These are phyloP conservation scores for Phytophthora sansomeana DNA, from an alignment of 352 stramenopile species.

Conservation along the genomic window DNA sequence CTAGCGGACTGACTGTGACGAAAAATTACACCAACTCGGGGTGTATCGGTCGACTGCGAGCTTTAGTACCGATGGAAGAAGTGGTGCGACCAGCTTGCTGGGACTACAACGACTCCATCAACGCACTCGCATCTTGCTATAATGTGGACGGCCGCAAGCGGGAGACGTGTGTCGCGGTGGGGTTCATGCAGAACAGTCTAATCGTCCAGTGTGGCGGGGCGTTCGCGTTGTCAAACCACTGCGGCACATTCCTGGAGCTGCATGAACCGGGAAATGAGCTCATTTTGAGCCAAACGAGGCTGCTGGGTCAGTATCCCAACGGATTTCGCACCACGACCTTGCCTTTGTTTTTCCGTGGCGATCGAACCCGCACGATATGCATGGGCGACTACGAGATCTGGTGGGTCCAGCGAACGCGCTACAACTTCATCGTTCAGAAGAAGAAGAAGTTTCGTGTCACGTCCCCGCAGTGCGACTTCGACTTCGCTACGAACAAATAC, in stretches of 20 bases:
- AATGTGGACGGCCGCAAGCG: slow-evolving; percentile 67
- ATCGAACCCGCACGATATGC: slow-evolving; percentile 71
- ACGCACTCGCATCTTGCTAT: slow-evolving; percentile 68
- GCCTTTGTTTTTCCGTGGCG: slow-evolving; percentile 74
- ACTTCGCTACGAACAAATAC: slow-evolving; percentile 83
- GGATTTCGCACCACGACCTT: slow-evolving; percentile 82
- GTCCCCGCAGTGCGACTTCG: slow-evolving; percentile 77
- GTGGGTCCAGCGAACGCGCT: slow-evolving; percentile 87
- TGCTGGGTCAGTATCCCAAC: slow-evolving; percentile 76
- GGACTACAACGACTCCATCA: slow-evolving; percentile 84
- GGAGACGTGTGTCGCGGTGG: slow-evolving; percentile 74
- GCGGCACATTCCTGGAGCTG: slow-evolving; percentile 87
- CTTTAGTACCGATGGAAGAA: slow-evolving; percentile 53
- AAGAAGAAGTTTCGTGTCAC: slow-evolving; percentile 77
- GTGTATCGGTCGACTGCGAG: slow-evolving; percentile 58
- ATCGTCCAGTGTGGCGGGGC: slow-evolving; percentile 76
- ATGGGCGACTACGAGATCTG: slow-evolving; percentile 85
- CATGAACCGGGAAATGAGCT: slow-evolving; percentile 68
- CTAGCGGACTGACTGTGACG: slow-evolving; percentile 48
- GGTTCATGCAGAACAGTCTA: slow-evolving; percentile 83
- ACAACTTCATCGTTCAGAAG: slow-evolving; percentile 87
- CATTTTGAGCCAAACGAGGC: slow-evolving; percentile 78
- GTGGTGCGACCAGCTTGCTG: slow-evolving; percentile 79
- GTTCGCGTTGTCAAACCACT: slow-evolving; percentile 81
- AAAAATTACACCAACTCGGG: slow-evolving; percentile 65